These are phyloP conservation scores for Cochlearia excelsa DNA, from an alignment of 345 rosid genomes.

Conservation along the genomic window DNA sequence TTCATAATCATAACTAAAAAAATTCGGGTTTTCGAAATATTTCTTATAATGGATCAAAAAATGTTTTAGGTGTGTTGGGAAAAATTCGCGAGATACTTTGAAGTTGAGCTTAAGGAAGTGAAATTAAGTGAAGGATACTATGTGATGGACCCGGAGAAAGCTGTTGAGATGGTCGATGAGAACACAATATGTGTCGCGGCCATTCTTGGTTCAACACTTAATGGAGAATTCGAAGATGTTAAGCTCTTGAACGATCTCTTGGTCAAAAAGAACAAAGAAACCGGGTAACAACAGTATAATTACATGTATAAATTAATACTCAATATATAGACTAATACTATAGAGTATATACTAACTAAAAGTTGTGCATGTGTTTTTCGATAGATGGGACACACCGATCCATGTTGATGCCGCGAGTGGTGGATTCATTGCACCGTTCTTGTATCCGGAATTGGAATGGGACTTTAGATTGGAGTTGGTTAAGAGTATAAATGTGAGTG, in stretches of 20 bases:
- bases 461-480: constrained; percentile 57
- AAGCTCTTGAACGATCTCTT: constrained; percentile 54
- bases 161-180: constrained; percentile 63
- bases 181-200: constrained; percentile 68
- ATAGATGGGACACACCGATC: constrained; percentile 61
- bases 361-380: neutral
- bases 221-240: constrained; percentile 65
- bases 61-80: constrained; percentile 56
- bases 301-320: neutral
- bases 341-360: neutral
- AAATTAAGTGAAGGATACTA: constrained; percentile 55
- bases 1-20: no score
- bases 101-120: constrained; percentile 65
- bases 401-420: constrained; percentile 71
- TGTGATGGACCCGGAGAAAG: constrained; percentile 57
- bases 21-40: no score
- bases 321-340: neutral
- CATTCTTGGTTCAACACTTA: constrained; percentile 61
- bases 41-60: neutral
- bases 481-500: constrained; percentile 61
- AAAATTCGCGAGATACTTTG: constrained; percentile 67
- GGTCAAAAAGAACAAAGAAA: constrained; percentile 44
- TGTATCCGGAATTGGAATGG: constrained; percentile 65
- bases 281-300: constrained; percentile 29
- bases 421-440: constrained; percentile 58